These are phyloP conservation scores for Russula brevipes DNA, from an alignment of 768 basidiomycete species.

Conservation along the genomic window DNA sequence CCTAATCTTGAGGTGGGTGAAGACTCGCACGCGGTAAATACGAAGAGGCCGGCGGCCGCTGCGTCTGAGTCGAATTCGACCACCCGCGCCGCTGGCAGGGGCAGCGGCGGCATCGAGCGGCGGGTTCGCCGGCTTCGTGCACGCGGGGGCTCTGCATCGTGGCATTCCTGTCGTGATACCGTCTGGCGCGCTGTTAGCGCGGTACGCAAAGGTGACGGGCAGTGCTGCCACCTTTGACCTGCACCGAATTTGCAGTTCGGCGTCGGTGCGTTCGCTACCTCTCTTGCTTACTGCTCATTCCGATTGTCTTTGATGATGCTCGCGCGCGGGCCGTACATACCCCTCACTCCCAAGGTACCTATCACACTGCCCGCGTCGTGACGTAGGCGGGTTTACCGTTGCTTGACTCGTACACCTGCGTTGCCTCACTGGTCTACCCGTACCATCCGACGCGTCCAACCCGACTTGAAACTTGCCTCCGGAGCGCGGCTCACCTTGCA, in stretches of 20 bases:
- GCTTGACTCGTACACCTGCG: no score
- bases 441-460: no score
- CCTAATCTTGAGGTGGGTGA: background rate
- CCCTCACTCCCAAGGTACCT: background rate
- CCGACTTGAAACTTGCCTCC: no score
- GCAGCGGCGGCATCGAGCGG: background rate
- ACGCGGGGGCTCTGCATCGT: constrained; percentile 48
- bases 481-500: no score
- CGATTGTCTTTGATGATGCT: background rate
- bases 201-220: constrained; percentile 45
- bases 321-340: no score
- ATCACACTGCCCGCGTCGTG: background rate
- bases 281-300: no score
- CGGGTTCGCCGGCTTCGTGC: constrained; percentile 40
- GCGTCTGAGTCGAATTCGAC: background rate
- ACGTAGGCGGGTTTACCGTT: no score
- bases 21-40: background rate
- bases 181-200: constrained; percentile 49
- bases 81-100: no score
- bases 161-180: constrained; percentile 57
- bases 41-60: background rate
- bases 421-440: no score
- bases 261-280: background rate
- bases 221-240: constrained; percentile 37
- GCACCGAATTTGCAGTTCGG: constrained; percentile 39